These are phyloP conservation scores for Colletotrichum destructivum DNA, from an alignment of 2,329 filamentous ascomycete genomes.

Conservation along the genomic window DNA sequence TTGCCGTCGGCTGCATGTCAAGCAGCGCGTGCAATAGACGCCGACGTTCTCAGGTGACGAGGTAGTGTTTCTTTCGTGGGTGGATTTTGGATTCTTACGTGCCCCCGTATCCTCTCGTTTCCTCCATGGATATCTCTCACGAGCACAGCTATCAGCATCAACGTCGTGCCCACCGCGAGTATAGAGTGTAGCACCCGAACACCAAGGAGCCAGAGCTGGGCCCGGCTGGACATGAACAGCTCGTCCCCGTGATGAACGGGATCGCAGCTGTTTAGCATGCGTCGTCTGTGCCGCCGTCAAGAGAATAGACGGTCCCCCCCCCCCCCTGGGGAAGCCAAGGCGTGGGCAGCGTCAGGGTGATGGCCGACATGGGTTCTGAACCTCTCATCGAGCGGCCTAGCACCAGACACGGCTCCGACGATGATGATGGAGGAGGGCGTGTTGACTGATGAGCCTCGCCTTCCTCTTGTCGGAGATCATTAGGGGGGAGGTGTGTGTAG, in stretches of 20 bases:
- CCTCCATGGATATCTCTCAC: too few relatives aligned
- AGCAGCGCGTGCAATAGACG: constrained; percentile 6
- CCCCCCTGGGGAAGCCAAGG: background rate
- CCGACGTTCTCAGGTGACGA: background rate
- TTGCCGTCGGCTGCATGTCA: background rate
- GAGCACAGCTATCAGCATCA: too few relatives aligned
- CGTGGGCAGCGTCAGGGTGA: constrained; percentile 7
- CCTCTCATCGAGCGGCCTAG: background rate
- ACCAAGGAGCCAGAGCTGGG: background rate
- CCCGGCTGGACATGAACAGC: background rate
- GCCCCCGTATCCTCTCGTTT: too few relatives aligned
- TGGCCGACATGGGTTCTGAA: constrained; percentile 9
- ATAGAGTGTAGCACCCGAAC: background rate
- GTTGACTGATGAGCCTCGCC: background rate
- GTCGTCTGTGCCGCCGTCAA: background rate
- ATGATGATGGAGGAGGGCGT: constrained; percentile 8
- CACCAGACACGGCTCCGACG: background rate
- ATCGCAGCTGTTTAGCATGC: background rate
- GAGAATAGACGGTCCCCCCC: background rate
- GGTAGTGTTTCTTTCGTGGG: too few relatives aligned
- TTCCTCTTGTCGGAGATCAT: constrained; percentile 21
- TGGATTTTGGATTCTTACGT: too few relatives aligned
- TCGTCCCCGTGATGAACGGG: constrained; percentile 1
- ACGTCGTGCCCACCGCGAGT: too few relatives aligned
- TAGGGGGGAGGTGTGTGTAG: background rate